Evolutionary conservation across 371 early-diverging fungal species (phyloP), one percentile per base, ranked within the genome.

Genomic region (Mucor indicus): DNA sequence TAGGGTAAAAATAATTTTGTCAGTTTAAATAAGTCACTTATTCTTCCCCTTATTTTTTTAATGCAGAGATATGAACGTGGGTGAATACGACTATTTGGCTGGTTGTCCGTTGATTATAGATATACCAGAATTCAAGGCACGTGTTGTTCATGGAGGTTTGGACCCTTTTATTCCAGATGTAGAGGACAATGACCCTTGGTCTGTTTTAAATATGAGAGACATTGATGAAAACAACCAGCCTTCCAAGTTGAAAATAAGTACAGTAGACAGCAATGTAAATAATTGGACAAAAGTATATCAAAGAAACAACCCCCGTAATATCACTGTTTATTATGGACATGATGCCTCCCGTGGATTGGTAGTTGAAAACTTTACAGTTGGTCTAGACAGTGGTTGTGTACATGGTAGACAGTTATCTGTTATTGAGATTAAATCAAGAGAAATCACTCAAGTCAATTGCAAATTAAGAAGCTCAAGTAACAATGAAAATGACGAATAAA

Each of bases 61-160:
- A 17, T 20, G 8, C 17, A 68, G 70, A 21, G 44, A 55, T 12
- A 44, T 85, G 54, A 66, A 66, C 3, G 40, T 59, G 13, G 70
- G 62, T 4, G 78, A 84, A 23, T 78, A 75, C 27, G 46, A 71
- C 7, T 87, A 75, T 46, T 41, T 89, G 37, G 40, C 62, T 17
- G 58, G 60, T 11, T 85, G 85, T 41, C 84, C 89, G 1, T 44
- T 77, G 32, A 75, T 85, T 8, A 55, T 85, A n/a, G 59, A 71
- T 16, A 43, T 87, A 27, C 85, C 85, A 1, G 43, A 47, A 2
- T 51, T 74, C 5, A 57, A 80, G 44, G 58, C 81, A 17, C 75
- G 81, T 9, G 75, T 86, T 4, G 79, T 81, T 2, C 89, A 89
- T 43, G 89, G 72, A 4, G 88, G 89, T 4, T 37, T 87, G n/a